These are phyloP conservation scores for Penicillium sp. DNA, from an alignment of 2,329 filamentous ascomycete species.

Conservation along the genomic window DNA sequence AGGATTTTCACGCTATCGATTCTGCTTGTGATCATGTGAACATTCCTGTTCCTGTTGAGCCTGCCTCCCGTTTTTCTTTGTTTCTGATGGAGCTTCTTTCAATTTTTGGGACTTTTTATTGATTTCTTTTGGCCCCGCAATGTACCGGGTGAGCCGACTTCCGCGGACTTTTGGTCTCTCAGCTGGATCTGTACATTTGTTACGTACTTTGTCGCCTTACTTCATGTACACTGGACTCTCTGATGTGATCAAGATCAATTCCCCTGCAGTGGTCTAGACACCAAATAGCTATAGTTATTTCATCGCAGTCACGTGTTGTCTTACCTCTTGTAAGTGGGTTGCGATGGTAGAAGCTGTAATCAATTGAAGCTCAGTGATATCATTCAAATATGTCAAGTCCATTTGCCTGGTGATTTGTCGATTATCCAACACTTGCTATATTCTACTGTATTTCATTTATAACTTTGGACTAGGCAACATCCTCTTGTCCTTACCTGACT, in stretches of 20 bases:
- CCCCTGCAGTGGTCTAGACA: slow-evolving; percentile 5
- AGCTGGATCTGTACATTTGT: slow-evolving; percentile 3
- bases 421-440: too few species aligned
- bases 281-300: neutral
- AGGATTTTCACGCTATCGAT: slow-evolving; percentile 22
- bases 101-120: neutral
- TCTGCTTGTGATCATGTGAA: slow-evolving; percentile 22
- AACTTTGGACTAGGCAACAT: neutral
- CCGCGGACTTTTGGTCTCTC: slow-evolving; percentile 2
- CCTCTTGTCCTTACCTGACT: too few species aligned
- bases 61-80: neutral
- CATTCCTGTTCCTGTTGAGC: neutral
- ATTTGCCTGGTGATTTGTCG: neutral
- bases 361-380: neutral
- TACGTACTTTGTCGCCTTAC: slow-evolving; percentile 6
- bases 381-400: neutral
- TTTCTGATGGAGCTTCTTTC: neutral
- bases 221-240: slow-evolving; percentile 1
- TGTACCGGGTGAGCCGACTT: neutral
- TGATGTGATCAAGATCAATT: neutral
- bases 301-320: neutral
- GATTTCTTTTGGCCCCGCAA: neutral
- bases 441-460: neutral
- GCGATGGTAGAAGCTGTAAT: neutral
- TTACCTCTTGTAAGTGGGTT: neutral